Conservation (phyloP, 2,329 filamentous ascomycete species). For the Trichophyton verrucosum region DNA sequence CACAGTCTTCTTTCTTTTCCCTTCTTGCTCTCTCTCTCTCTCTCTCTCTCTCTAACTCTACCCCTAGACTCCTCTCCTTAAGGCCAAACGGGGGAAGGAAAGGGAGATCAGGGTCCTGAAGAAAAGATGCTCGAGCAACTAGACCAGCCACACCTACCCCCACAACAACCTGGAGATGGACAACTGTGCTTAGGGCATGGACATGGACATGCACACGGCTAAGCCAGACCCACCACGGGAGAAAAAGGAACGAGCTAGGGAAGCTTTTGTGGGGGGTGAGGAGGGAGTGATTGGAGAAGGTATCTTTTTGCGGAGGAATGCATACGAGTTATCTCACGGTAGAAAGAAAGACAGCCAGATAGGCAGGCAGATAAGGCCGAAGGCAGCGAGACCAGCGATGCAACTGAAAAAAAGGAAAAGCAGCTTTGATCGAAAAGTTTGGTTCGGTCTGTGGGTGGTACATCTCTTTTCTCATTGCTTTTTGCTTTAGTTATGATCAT, state of each 20-base stretch:
- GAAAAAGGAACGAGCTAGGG: background rate
- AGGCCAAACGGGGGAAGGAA: background rate
- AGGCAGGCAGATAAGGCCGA: too few relatives aligned
- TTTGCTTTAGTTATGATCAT: background rate
- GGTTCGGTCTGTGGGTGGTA: background rate
- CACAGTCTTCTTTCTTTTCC: background rate
- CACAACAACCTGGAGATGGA: background rate
- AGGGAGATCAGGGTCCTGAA: background rate
- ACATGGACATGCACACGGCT: background rate
- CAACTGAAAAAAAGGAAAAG: background rate
- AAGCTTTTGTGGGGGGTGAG: background rate
- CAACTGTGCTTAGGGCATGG: background rate
- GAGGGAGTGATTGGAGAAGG: background rate
- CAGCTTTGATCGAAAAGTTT: background rate
- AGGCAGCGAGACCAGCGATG: background rate
- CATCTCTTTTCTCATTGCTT: background rate
- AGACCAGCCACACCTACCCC: conserved; percentile 1
- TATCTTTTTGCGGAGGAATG: background rate
- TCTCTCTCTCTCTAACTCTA: background rate
- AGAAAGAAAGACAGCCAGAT: background rate
- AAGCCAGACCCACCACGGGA: background rate
- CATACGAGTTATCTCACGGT: background rate
- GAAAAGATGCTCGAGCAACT: background rate
- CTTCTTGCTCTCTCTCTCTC: background rate
- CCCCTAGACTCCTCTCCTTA: background rate